Conservation (phyloP, 1,284 basidiomycete genomes). For the Apiotrichum domesticum region DNA sequence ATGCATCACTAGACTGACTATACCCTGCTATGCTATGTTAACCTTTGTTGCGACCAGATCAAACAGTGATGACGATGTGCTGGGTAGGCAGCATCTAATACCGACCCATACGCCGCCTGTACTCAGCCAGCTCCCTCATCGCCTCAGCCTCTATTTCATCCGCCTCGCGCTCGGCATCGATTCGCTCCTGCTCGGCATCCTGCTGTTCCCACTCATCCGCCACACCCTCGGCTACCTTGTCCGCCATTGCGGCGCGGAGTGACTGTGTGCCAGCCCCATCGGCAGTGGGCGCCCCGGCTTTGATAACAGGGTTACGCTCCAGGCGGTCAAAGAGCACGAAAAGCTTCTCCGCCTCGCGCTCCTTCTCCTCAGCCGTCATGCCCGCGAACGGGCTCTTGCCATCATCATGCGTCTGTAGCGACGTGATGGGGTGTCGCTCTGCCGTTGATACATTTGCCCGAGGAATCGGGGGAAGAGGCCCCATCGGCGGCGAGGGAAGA, state of each 20-base stretch:
- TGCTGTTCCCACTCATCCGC: slow-evolving; percentile 26
- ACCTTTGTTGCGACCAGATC: too few relatives aligned
- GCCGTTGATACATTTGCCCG: not conserved
- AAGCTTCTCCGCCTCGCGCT: slow-evolving; percentile 79
- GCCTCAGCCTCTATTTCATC: slow-evolving; percentile 40
- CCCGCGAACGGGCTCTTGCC: slow-evolving; percentile 40
- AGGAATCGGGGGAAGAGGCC: not conserved
- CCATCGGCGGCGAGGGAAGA: not conserved
- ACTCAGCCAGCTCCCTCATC: slow-evolving; percentile 34
- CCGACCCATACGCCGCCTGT: slow-evolving; percentile 28
- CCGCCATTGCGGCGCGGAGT: slow-evolving; percentile 56
- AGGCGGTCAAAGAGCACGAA: slow-evolving; percentile 83
- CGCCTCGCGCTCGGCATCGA: slow-evolving; percentile 28
- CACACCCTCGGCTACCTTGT: slow-evolving; percentile 61
- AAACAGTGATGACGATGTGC: too few relatives aligned
- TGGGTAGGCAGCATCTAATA: not conserved
- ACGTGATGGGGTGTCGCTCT: slow-evolving; percentile 74
- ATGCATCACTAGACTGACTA: too few relatives aligned
- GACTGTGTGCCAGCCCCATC: slow-evolving; percentile 18
- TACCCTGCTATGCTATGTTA: not conserved
- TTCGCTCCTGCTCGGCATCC: slow-evolving; percentile 26
- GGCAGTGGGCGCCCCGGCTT: slow-evolving; percentile 29
- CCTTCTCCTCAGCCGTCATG: slow-evolving; percentile 89
- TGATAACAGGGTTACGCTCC: slow-evolving; percentile 56
- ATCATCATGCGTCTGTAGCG: slow-evolving; percentile 49